phyloP scores from a whole-genome alignment of 306 rosid genomes.

The Quercus mongolica region DNA sequence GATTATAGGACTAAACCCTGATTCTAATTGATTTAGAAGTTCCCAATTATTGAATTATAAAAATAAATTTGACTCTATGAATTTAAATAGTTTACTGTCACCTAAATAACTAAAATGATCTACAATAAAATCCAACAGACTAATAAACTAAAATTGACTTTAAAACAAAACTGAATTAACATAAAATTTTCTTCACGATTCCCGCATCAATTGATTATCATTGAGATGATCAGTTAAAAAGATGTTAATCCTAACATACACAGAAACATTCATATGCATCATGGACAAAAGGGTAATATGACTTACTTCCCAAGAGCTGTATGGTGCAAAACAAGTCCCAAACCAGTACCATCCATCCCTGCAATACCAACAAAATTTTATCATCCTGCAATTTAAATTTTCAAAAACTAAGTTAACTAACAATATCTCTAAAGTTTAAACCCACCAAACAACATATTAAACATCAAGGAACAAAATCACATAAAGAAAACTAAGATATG shows the following conservation, averaged over 20 bases:
- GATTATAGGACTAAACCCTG: too few relatives aligned
- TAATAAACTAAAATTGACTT: too few relatives aligned
- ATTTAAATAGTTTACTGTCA: neutral
- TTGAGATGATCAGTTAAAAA: neutral
- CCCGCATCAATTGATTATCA: too few relatives aligned
- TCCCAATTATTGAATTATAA: too few relatives aligned
- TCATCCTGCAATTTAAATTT: slow-evolving; percentile 2
- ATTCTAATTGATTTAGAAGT: too few relatives aligned
- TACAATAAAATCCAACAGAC: too few relatives aligned
- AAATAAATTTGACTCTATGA: neutral
- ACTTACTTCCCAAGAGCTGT: slow-evolving; percentile 93
- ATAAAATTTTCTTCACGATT: too few relatives aligned
- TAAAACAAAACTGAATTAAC: too few relatives aligned
- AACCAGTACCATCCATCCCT: slow-evolving; percentile 93
- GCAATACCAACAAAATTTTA: slow-evolving; percentile 26
- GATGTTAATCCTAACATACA: neutral
- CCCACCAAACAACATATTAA: neutral
- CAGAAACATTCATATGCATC: neutral
- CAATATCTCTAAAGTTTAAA: neutral
- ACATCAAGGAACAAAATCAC: neutral
- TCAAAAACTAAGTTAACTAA: neutral
- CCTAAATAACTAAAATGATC: too few relatives aligned
- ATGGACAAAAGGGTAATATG: neutral
- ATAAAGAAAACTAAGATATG: neutral
- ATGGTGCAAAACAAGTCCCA: slow-evolving; percentile 85